phyloP scores from a whole-genome alignment of 169 alveolate genomes.

The Cryptosporidium bovis region DNA sequence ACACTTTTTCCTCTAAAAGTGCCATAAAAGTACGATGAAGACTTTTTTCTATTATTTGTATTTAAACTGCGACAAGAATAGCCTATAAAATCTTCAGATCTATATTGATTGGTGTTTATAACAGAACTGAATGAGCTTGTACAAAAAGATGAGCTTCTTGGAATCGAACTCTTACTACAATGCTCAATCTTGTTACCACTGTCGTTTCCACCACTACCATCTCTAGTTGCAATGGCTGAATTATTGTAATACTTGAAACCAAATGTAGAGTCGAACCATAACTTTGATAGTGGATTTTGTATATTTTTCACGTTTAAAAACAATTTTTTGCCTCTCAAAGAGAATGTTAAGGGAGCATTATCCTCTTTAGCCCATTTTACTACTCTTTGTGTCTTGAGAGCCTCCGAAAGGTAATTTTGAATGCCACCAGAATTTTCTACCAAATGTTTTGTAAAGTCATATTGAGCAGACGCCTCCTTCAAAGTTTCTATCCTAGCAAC shows the following conservation, averaged over 20 bases:
- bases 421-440: conserved; percentile 21
- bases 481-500: conserved; percentile 46
- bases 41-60: neutral
- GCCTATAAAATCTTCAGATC: neutral
- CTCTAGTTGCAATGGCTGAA: neutral
- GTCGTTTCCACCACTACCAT: too few species aligned
- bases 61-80: too few species aligned
- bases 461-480: conserved; percentile 59
- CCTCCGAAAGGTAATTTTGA: conserved; percentile 46
- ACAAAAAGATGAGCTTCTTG: conserved; percentile 45
- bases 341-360: conserved; percentile 54
- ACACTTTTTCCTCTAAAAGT: conserved; percentile 37
- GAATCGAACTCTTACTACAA: neutral
- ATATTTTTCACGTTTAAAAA: conserved; percentile 29
- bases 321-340: conserved; percentile 49
- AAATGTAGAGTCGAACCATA: conserved; percentile 60
- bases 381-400: conserved; percentile 57
- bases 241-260: conserved; percentile 11
- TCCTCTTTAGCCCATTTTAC: conserved; percentile 69
- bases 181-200: neutral
- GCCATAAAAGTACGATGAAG: conserved; percentile 22
- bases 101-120: too few species aligned
- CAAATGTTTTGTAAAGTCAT: conserved; percentile 14
- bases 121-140: neutral
- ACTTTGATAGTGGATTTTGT: conserved; percentile 30